Conservation (phyloP, 2,329 filamentous ascomycete species). For the Aureobasidium lini region DNA sequence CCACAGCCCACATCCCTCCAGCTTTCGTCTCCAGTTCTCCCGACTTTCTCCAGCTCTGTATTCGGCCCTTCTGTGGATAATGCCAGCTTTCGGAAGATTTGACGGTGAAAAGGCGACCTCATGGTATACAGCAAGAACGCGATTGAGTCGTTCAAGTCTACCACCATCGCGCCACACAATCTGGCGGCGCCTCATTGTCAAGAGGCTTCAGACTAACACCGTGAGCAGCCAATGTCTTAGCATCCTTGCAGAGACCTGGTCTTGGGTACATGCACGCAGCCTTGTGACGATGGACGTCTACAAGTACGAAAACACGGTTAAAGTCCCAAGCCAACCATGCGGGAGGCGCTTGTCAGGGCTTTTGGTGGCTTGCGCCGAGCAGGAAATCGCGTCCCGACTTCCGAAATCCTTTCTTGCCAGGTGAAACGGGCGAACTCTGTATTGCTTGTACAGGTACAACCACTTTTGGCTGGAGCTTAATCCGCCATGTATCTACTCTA, state of each 20-base stretch:
- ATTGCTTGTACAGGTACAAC: not conserved
- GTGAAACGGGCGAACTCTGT: not conserved
- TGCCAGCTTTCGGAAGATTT: conserved; percentile 1
- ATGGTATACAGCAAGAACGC: not conserved
- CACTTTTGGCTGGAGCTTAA: not conserved
- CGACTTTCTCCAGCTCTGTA: conserved; percentile 43
- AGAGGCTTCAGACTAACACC: not conserved
- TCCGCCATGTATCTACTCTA: not conserved
- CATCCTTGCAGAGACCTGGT: not conserved
- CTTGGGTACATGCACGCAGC: not conserved
- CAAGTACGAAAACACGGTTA: not conserved
- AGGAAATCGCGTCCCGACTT: not conserved
- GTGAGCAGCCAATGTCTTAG: not conserved
- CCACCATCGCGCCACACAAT: not conserved
- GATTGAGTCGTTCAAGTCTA: not conserved
- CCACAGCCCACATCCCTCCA: conserved; percentile 28
- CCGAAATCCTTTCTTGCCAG: conserved; percentile 1
- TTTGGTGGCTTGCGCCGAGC: conserved; percentile 2
- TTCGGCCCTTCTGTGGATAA: conserved; percentile 12
- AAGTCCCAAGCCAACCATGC: conserved; percentile 4
- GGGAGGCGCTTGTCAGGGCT: conserved; percentile 6
- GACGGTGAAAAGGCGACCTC: not conserved
- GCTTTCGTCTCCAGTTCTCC: conserved; percentile 44
- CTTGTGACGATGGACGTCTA: not conserved
- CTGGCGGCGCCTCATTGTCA: not conserved